Evolutionary conservation across 1,284 basidiomycete genomes (phyloP).

Genomic region (Sporisorium reilianum): DNA sequence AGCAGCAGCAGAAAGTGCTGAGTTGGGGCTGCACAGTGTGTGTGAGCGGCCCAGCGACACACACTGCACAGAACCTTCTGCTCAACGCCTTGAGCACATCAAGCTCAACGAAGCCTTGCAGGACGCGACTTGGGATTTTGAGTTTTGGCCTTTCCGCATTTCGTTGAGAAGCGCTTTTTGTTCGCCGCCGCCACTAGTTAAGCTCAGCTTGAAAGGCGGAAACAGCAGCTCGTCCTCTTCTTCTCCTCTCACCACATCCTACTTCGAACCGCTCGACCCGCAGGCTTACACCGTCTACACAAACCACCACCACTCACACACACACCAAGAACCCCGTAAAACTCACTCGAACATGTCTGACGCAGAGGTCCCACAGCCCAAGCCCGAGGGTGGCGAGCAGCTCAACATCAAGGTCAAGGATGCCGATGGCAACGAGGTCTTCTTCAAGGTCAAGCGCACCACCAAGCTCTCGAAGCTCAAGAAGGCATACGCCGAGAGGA

Average conservation of each 20-base stretch:
- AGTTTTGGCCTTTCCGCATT: slow-evolving; percentile 1
- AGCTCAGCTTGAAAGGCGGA: slow-evolving; percentile 12
- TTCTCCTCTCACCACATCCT: slow-evolving; percentile 17
- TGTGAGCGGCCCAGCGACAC: too few relatives aligned
- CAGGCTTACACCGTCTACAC: neutral
- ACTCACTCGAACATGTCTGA: slow-evolving; percentile 56
- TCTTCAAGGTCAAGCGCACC: slow-evolving; percentile 97
- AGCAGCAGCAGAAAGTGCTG: slow-evolving; percentile 1
- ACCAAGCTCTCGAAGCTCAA: slow-evolving; percentile 94
- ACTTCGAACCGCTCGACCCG: neutral
- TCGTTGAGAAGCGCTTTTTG: neutral
- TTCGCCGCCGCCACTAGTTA: too few relatives aligned
- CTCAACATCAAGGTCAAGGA: slow-evolving; percentile 70
- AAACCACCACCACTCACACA: neutral
- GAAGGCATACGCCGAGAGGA: slow-evolving; percentile 90
- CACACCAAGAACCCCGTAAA: neutral
- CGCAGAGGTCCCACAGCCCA: slow-evolving; percentile 56
- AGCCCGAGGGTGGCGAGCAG: slow-evolving; percentile 66
- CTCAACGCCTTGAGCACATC: neutral
- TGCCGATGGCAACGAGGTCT: slow-evolving; percentile 83
- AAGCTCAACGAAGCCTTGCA: neutral
- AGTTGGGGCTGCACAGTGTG: slow-evolving; percentile 7
- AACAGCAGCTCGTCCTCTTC: neutral
- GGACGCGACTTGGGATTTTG: slow-evolving; percentile 6
- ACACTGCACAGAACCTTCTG: too few relatives aligned